Conservation (phyloP, 1,284 basidiomycete genomes). For the Vanrija pseudolonga region DNA sequence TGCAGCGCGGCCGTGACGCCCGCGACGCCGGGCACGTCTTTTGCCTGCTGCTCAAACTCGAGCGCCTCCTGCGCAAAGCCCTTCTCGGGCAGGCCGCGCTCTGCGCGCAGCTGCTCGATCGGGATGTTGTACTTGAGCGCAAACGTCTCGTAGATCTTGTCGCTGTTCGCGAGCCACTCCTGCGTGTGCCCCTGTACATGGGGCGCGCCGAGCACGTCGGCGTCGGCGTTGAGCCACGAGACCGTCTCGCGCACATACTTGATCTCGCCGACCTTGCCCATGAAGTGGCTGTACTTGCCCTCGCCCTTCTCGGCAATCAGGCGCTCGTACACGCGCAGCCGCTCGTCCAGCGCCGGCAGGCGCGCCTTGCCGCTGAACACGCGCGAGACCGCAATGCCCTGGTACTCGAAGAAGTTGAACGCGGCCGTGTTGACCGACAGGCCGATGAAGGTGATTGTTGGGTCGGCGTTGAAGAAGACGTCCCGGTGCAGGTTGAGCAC, state of each 20-base stretch:
- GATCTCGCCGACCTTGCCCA: constrained; percentile 27
- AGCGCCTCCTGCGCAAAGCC: too few relatives aligned
- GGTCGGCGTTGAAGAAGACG: constrained; percentile 55
- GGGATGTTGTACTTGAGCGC: constrained; percentile 13
- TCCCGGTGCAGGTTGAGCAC: constrained; percentile 54
- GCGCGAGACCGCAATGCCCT: constrained; percentile 28
- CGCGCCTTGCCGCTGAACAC: constrained; percentile 27
- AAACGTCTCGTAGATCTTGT: constrained; percentile 11
- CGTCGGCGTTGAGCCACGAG: constrained; percentile 36
- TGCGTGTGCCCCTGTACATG: constrained; percentile 24
- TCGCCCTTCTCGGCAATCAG: constrained; percentile 19
- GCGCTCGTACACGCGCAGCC: constrained; percentile 16
- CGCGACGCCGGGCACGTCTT: too few relatives aligned
- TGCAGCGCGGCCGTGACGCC: too few relatives aligned
- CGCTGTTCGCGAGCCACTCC: constrained; percentile 24
- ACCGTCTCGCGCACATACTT: constrained; percentile 32
- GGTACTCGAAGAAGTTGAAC: constrained; percentile 39
- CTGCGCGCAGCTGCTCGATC: too few relatives aligned
- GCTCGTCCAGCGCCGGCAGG: constrained; percentile 16
- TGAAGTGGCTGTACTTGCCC: constrained; percentile 29
- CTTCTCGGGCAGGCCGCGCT: too few relatives aligned
- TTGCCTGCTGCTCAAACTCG: too few relatives aligned
- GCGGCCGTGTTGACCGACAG: constrained; percentile 32
- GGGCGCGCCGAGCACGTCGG: constrained; percentile 16
- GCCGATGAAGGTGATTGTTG: constrained; percentile 51